These are phyloP conservation scores for Kluyveromyces sp. DNA, from an alignment of 1,139 yeast genomes.

Conservation along the genomic window DNA sequence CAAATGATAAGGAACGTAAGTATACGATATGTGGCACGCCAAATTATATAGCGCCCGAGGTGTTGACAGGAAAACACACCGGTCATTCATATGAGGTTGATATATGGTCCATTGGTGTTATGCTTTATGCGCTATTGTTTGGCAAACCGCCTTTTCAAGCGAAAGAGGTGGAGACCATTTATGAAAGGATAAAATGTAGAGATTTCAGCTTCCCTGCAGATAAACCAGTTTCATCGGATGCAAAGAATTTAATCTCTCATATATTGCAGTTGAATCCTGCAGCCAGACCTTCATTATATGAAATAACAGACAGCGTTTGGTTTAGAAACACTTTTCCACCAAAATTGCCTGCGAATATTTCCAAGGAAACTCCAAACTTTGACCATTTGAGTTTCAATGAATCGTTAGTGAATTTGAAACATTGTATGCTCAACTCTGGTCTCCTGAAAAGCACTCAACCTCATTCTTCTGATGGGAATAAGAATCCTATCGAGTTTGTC, in stretches of 20 bases:
- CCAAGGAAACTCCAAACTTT: conserved; percentile 55
- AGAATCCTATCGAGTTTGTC: conserved; percentile 62
- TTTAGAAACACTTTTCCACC: conserved; percentile 83
- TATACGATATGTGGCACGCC: conserved; percentile 97
- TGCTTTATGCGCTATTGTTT: conserved; percentile 81
- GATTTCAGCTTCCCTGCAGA: conserved; percentile 79
- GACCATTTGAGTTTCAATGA: conserved; percentile 45
- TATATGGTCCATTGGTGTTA: conserved; percentile 95
- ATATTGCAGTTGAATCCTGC: conserved; percentile 73
- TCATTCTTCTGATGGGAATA: conserved; percentile 16
- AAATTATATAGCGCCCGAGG: conserved; percentile 96
- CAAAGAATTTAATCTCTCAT: conserved; percentile 60
- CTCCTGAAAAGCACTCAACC: conserved; percentile 35
- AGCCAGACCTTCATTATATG: conserved; percentile 72
- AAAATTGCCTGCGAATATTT: conserved; percentile 53
- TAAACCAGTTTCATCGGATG: conserved; percentile 60
- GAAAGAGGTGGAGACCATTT: conserved; percentile 86
- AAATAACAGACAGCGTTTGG: conserved; percentile 76
- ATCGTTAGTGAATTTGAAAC: conserved; percentile 62
- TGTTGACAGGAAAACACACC: conserved; percentile 73
- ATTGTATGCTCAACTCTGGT: conserved; percentile 59
- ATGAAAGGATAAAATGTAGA: conserved; percentile 80
- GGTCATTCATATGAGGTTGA: conserved; percentile 95
- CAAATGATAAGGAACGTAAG: conserved; percentile 62
- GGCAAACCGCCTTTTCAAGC: conserved; percentile 98